Percentiles rank a stretch among this genome's conserved stretches.
These are phyloP conservation scores for Vaccinium darrowii DNA, from an alignment of 148 eudicot species.

Conservation along the genomic window DNA sequence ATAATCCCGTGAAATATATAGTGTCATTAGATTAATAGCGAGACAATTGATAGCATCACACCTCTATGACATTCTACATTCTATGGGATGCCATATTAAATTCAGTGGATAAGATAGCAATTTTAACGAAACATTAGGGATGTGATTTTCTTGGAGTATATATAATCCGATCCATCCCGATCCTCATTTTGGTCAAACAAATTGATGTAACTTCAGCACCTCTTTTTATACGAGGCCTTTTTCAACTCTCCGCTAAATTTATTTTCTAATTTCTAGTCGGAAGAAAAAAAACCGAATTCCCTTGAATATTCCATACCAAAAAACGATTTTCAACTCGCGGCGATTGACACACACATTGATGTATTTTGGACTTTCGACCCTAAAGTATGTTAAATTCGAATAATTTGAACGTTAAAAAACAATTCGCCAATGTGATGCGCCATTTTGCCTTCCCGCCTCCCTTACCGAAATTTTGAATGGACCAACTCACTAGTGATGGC, in stretches of 20 bases:
- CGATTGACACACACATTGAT: background rate
- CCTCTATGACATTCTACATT: background rate
- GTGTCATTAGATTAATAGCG: no score
- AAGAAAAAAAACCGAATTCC: background rate
- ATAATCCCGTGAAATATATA: no score
- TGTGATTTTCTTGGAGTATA: background rate
- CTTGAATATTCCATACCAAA: background rate
- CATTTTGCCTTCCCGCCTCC: background rate
- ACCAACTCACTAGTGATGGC: background rate
- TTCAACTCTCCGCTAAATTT: background rate
- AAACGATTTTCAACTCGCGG: background rate
- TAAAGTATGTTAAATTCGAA: background rate
- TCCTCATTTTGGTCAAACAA: background rate
- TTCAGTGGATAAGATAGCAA: background rate
- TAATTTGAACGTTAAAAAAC: background rate
- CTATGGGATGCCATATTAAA: background rate
- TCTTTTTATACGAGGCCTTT: background rate
- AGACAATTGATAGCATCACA: background rate
- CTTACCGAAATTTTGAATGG: background rate
- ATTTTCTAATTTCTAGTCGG: background rate
- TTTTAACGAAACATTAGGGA: background rate
- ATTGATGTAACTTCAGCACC: background rate
- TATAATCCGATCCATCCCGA: background rate
- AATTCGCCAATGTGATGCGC: background rate
- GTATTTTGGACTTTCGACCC: background rate